A percentile compares a stretch with the other conserved stretches of the same genome.
Conservation (phyloP, 257 asterid genomes). For the Leptodermis oblonga region DNA sequence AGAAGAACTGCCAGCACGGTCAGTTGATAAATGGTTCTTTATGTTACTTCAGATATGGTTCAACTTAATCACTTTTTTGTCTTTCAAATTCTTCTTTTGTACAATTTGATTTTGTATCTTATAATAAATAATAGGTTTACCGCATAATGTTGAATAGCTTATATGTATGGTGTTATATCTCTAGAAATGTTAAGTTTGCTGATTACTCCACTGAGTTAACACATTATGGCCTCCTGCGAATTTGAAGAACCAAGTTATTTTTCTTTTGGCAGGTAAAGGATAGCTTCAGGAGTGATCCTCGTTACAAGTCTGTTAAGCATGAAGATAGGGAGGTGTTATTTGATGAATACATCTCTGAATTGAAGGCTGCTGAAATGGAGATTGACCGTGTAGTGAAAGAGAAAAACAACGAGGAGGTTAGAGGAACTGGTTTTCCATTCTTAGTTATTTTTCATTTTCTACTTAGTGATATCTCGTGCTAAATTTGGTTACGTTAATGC, state of each 20-base stretch:
- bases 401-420: slow-evolving; percentile 74
- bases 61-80: not conserved
- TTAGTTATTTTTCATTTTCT: slow-evolving; percentile 14
- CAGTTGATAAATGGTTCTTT: not conserved
- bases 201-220: no score
- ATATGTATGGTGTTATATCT: not conserved
- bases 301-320: slow-evolving; percentile 81
- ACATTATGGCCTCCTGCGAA: not conserved
- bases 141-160: not conserved
- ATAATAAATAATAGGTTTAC: not conserved
- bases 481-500: not conserved
- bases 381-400: slow-evolving; percentile 49
- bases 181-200: not conserved
- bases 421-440: slow-evolving; percentile 14
- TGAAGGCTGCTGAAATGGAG: slow-evolving; percentile 77
- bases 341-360: slow-evolving; percentile 64
- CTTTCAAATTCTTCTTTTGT: not conserved
- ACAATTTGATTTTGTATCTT: not conserved
- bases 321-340: slow-evolving; percentile 83
- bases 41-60: not conserved
- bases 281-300: slow-evolving; percentile 67
- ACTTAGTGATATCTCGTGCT: not conserved
- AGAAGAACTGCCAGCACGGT: not conserved
- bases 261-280: slow-evolving; percentile 73
- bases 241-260: slow-evolving; percentile 13